Base-by-base conservation (phyloP, 2,329 filamentous ascomycete species). In the Ophiocordyceps camponoti-leonardi region DNA sequence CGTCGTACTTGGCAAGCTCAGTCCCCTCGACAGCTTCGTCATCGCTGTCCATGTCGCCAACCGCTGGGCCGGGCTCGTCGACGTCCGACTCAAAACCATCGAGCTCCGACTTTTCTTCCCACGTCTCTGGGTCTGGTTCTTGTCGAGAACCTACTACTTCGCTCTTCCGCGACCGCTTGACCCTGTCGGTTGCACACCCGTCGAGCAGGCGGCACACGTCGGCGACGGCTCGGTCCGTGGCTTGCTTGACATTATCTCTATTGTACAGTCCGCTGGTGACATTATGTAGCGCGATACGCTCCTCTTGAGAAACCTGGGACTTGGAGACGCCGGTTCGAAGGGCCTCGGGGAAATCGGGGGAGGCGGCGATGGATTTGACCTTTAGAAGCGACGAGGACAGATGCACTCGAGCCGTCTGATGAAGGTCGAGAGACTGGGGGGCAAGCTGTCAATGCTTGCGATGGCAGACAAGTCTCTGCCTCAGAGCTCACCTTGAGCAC, bases 231-330 rank as follows among this genome's bases (percentile, higher is more conserved):
- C 67, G 64, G 23, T 69, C 65, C 11, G 73, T 58, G 3, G 66
- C 65, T 44, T 68, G 63, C 50, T 67, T 69, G 45, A 77, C 72
- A 28, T 68, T 63, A 6, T 65, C 65, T 45, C 67, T 62, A 48
- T 72, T 76, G 55, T 69, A 77, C 3, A 79, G 60, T 8, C 66
- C 67, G 48, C 74, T 78, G 23, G 75, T 77, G 44, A 79, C 73
- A 54, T 77, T 77, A 53, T 78, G 74, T 23, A 77, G 59, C 3
- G 70, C 66, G 0, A 57, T 51, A 45, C 61, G 63, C 52, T 77
- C 71, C 44, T 76, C 72, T 41, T 72, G 69, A 2, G 68, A 64
- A 3, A 77, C 56, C 1, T 71, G 61, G 3, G 71, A 68, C 50
- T 71, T 75, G 16, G 71, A 61, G 0, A 73, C 57, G 23, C 67